Evolutionary conservation across 1,284 basidiomycete species (phyloP).

Genomic region (Ustilago crameri): DNA sequence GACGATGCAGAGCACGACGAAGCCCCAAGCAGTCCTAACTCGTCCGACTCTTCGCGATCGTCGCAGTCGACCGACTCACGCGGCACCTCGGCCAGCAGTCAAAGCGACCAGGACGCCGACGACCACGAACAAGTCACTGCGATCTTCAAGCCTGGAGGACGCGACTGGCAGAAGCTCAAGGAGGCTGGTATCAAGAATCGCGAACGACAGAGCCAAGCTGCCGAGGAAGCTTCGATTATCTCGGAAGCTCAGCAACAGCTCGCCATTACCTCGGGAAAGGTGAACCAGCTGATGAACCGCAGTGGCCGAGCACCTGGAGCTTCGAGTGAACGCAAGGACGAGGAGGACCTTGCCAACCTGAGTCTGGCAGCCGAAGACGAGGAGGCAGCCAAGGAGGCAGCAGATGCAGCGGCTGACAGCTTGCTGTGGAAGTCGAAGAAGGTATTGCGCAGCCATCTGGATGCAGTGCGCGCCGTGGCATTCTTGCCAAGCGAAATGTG

Average conservation of each 20-base stretch:
- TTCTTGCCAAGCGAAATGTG: constrained; percentile 84
- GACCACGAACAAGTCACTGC: constrained; percentile 59
- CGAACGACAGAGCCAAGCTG: constrained; percentile 45
- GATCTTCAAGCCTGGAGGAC: constrained; percentile 53
- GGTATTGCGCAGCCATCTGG: constrained; percentile 79
- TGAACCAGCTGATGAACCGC: constrained; percentile 54
- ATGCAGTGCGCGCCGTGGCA: constrained; percentile 86
- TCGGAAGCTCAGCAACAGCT: constrained; percentile 50
- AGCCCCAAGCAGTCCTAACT: constrained; percentile 28
- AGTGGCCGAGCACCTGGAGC: constrained; percentile 28
- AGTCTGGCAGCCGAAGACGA: constrained; percentile 45
- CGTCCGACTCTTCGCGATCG: constrained; percentile 43
- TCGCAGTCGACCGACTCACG: constrained; percentile 35
- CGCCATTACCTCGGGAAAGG: constrained; percentile 52
- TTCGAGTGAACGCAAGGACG: constrained; percentile 35
- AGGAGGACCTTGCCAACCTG: constrained; percentile 58
- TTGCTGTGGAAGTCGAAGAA: constrained; percentile 63
- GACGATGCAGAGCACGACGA: constrained; percentile 29
- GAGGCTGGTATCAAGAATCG: constrained; percentile 51
- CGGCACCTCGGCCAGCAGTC: constrained; percentile 24
- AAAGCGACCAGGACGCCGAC: constrained; percentile 44
- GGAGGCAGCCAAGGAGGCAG: constrained; percentile 38
- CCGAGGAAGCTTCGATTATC: constrained; percentile 35
- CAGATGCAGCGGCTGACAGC: constrained; percentile 51
- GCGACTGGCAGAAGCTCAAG: constrained; percentile 60